Conservation (phyloP, 1,139 yeast genomes). For the Candida sp. region DNA sequence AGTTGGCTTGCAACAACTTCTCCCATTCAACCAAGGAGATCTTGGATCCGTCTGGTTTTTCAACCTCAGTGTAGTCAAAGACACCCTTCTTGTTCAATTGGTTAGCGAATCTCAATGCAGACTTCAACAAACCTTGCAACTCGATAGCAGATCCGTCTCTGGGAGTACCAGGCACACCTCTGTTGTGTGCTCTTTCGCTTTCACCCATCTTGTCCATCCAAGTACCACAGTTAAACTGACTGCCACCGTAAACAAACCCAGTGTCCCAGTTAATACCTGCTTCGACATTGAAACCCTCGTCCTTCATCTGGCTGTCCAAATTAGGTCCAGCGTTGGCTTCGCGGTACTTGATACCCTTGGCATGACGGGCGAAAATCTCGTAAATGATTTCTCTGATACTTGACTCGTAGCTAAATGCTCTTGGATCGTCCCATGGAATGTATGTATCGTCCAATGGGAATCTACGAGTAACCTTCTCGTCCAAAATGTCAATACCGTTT, state of each 20-base stretch:
- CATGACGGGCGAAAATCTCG: conserved; percentile 87
- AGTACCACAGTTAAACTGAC: conserved; percentile 93
- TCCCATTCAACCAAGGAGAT: conserved; percentile 75
- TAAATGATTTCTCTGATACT: conserved; percentile 77
- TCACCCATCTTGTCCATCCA: conserved; percentile 99
- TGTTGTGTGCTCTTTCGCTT: conserved; percentile 78
- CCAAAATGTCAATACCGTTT: conserved; percentile 65
- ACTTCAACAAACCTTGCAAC: conserved; percentile 86
- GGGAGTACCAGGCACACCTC: conserved; percentile 96
- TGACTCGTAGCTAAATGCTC: conserved; percentile 75
- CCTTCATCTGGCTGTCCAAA: conserved; percentile 90
- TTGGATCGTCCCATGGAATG: conserved; percentile 67
- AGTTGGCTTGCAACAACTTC: conserved; percentile 63
- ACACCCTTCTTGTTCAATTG: conserved; percentile 55
- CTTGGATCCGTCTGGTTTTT: conserved; percentile 56
- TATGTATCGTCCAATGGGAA: conserved; percentile 91
- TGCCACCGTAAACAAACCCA: conserved; percentile 91
- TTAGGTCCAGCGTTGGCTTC: conserved; percentile 96
- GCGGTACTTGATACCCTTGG: conserved; percentile 82
- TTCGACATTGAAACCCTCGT: conserved; percentile 89
- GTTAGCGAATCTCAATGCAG: conserved; percentile 80
- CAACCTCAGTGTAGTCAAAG: conserved; percentile 62
- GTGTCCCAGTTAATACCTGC: conserved; percentile 86
- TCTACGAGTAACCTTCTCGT: conserved; percentile 77
- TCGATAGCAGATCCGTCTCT: conserved; percentile 98